phyloP scores from a whole-genome alignment of 495 filamentous ascomycete genomes.

The Daldinia childiae region DNA sequence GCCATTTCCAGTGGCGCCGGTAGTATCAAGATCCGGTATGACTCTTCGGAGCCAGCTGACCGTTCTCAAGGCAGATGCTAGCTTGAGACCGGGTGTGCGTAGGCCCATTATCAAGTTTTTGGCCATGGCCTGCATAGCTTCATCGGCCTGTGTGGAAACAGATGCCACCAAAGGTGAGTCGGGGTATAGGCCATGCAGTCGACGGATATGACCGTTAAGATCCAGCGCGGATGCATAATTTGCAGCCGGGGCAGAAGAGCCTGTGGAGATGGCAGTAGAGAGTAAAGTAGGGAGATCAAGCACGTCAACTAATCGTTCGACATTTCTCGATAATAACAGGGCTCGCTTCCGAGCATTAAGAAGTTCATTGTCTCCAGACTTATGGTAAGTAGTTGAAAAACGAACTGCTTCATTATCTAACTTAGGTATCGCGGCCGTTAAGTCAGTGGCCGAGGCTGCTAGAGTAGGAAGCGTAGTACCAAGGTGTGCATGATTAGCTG shows the following conservation, averaged over 20 bases:
- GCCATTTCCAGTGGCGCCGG: constrained; percentile 53
- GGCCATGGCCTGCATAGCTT: constrained; percentile 89
- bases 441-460: constrained; percentile 66
- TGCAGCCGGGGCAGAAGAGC: constrained; percentile 53
- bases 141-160: constrained; percentile 81
- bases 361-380: constrained; percentile 71
- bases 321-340: constrained; percentile 85
- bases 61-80: constrained; percentile 90
- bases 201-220: constrained; percentile 90
- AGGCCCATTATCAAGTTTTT: constrained; percentile 82
- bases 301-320: constrained; percentile 89
- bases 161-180: constrained; percentile 76
- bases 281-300: constrained; percentile 90
- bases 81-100: constrained; percentile 79
- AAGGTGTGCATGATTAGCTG: constrained; percentile 78
- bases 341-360: constrained; percentile 82
- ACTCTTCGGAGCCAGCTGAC: constrained; percentile 91
- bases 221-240: constrained; percentile 93
- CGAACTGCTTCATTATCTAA: constrained; percentile 79
- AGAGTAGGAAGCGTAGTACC: constrained; percentile 72
- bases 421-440: constrained; percentile 76
- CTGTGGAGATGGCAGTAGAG: constrained; percentile 63
- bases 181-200: constrained; percentile 83
- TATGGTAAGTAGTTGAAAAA: constrained; percentile 87
- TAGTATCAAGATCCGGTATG: constrained; percentile 76